A percentile compares a stretch with the other conserved stretches of the same genome.
Conservation (phyloP, 805 yeast species). For the Candida silvicultrix region DNA sequence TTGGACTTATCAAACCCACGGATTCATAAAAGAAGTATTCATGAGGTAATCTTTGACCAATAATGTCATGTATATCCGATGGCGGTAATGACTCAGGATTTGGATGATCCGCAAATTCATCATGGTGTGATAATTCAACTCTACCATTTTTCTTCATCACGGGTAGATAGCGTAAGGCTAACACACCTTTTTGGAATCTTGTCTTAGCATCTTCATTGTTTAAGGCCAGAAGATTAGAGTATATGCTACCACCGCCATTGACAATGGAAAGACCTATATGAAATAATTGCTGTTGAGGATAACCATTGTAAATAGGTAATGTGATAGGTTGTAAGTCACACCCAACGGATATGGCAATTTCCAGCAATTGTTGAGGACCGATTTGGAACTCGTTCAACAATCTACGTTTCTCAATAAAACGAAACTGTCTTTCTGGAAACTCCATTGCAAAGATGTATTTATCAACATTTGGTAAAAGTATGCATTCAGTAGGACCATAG, state of each 20-base stretch:
- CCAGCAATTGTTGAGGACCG: conserved; percentile 62
- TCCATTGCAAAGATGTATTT: conserved; percentile 71
- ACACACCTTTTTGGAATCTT: conserved; percentile 58
- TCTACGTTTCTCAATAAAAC: conserved; percentile 52
- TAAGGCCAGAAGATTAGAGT: conserved; percentile 40
- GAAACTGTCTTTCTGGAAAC: conserved; percentile 54
- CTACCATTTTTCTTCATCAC: conserved; percentile 63
- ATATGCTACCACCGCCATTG: conserved; percentile 36
- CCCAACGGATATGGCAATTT: conserved; percentile 73
- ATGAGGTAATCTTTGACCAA: conserved; percentile 81
- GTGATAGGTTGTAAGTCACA: conserved; percentile 65
- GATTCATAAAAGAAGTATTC: conserved; percentile 80
- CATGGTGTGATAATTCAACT: conserved; percentile 50
- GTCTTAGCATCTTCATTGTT: conserved; percentile 40
- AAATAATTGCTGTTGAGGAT: conserved; percentile 22
- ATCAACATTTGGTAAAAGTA: conserved; percentile 56
- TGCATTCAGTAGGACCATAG: conserved; percentile 78
- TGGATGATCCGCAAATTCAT: conserved; percentile 19
- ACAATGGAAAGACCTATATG: conserved; percentile 33
- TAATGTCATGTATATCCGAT: conserved; percentile 70
- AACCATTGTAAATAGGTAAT: conserved; percentile 38
- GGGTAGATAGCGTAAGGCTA: conserved; percentile 68
- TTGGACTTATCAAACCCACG: conserved; percentile 62
- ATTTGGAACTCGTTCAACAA: conserved; percentile 57
- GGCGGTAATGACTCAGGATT: conserved; percentile 34